phyloP scores from a whole-genome alignment of 2,329 filamentous ascomycete species.

The Trichoderma sp. region DNA sequence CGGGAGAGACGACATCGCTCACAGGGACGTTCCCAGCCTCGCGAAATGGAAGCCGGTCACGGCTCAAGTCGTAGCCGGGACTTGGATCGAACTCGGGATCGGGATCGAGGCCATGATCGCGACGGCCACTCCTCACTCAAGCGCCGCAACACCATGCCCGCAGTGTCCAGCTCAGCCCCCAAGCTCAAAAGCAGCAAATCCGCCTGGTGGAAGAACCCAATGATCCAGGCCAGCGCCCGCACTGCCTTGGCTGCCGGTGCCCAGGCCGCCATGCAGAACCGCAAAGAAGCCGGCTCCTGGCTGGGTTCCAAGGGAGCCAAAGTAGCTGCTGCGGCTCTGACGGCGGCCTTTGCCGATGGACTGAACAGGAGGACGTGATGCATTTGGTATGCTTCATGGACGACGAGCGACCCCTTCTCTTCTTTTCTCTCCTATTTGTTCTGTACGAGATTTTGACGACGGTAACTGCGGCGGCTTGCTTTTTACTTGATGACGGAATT shows the following conservation, averaged over 20 bases:
- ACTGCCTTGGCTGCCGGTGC: constrained; percentile 48
- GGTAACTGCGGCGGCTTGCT: neutral
- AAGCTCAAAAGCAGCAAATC: constrained; percentile 24
- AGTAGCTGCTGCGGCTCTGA: constrained; percentile 47
- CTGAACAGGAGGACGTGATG: constrained; percentile 34
- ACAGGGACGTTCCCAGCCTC: constrained; percentile 3
- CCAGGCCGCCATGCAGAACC: constrained; percentile 45
- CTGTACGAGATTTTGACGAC: neutral
- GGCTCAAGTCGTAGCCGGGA: neutral
- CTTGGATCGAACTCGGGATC: neutral
- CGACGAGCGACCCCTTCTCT: no score
- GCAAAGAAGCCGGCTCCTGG: constrained; percentile 46
- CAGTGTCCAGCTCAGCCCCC: constrained; percentile 9
- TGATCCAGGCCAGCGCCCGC: constrained; percentile 42
- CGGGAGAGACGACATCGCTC: constrained; percentile 8
- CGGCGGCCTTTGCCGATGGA: constrained; percentile 47
- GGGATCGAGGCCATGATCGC: neutral
- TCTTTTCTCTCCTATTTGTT: neutral
- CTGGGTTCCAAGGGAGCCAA: constrained; percentile 48
- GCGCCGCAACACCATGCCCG: constrained; percentile 34
- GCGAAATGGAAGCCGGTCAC: neutral
- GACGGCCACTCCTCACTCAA: neutral
- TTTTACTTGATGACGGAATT: neutral
- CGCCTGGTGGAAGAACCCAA: constrained; percentile 38
- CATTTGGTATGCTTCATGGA: constrained; percentile 21